Evolutionary conservation across 78 protist species (phyloP), one percentile per base, ranked within the genome.

Genomic region (Monosiga brevicollis): DNA sequence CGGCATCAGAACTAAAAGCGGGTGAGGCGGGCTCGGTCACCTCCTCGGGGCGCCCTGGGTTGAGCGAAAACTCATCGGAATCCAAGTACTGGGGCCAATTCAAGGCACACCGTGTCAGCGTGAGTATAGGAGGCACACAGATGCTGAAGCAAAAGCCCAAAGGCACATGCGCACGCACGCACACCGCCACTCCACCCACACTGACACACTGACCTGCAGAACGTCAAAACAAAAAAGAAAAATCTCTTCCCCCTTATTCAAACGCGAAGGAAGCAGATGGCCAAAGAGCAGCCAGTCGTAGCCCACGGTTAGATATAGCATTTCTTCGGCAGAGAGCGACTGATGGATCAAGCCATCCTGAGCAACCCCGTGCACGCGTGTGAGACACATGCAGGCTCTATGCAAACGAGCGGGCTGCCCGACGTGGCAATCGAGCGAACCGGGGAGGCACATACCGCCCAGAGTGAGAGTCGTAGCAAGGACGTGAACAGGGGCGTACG

Each of bases 401-500:
- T 15, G 15, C 62, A 49, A 6, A 49, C 62, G 29, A 6, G 15
- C 62, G 62, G 29, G 15, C 62, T 20, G 29, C 6, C 62, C 6
- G 29, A 6, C 62, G 15, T 15, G 62, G 29, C 6, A 6, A 49
- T 49, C 6, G 29, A 49, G 29, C 62, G 15, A 6, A 49, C 29
- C 6, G 29, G 15, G 6, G 29, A 49, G 62, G 6, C 29, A 49
- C 62, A 6, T 15, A 49, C 62, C 32, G 95, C 95, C 95, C 95
- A 92, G 71, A 88, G 86, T 39, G 86, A 79, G 32, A 92, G 6
- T 49, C 95, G 89, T 29, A 90, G 54, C 34, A 92, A 83, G 40
- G 95, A 92, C 25, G 90, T 81, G 40, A 92, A 90, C 1, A 92
- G 82, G 37, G 95, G 95, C 25, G 95, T 92, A 26, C 95, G 79